Percentiles rank a stretch among this genome's conserved stretches.
Evolutionary conservation across 768 basidiomycete genomes (phyloP).

Genomic region (Dentipellis sp.): DNA sequence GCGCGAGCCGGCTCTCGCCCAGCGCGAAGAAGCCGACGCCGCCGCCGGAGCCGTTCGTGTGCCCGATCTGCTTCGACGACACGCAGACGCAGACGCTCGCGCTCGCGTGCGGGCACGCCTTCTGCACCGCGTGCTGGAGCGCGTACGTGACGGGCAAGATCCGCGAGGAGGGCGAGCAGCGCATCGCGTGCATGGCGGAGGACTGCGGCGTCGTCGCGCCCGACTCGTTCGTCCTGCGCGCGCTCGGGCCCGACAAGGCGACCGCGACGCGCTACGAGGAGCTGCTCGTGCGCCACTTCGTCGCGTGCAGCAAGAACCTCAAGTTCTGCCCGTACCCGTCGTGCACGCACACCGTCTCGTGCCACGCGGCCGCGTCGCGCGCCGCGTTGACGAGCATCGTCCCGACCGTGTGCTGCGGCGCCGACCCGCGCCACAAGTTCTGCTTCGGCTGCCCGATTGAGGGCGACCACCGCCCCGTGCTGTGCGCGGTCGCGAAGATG

Average conservation of each 20-base stretch:
- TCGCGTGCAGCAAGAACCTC: conserved; percentile 70
- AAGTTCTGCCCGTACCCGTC: conserved; percentile 94
- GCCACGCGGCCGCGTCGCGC: conserved; percentile 71
- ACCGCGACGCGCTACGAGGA: conserved; percentile 71
- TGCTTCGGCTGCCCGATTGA: conserved; percentile 93
- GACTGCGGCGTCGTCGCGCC: conserved; percentile 58
- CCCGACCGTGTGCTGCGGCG: conserved; percentile 83
- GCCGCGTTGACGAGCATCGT: conserved; percentile 68
- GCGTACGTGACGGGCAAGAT: conserved; percentile 77
- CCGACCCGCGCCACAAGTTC: conserved; percentile 60
- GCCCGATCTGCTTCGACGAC: conserved; percentile 92
- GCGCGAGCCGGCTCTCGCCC: conserved; percentile 13
- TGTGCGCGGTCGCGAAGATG: conserved; percentile 81
- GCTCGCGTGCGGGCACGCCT: conserved; percentile 76
- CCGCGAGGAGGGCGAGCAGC: conserved; percentile 68
- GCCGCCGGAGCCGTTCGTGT: conserved; percentile 55
- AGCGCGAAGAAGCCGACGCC: conserved; percentile 13
- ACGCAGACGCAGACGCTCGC: conserved; percentile 50
- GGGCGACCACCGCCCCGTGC: conserved; percentile 84
- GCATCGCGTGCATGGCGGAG: conserved; percentile 75
- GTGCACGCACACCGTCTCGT: conserved; percentile 92
- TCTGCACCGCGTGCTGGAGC: conserved; percentile 79
- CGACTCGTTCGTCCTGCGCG: conserved; percentile 49
- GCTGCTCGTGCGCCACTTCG: conserved; percentile 84
- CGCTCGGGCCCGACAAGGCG: conserved; percentile 46